Evolutionary conservation across 768 basidiomycete species (phyloP), one percentile per base, ranked within the genome.

Genomic region (Royoungia palumana): DNA sequence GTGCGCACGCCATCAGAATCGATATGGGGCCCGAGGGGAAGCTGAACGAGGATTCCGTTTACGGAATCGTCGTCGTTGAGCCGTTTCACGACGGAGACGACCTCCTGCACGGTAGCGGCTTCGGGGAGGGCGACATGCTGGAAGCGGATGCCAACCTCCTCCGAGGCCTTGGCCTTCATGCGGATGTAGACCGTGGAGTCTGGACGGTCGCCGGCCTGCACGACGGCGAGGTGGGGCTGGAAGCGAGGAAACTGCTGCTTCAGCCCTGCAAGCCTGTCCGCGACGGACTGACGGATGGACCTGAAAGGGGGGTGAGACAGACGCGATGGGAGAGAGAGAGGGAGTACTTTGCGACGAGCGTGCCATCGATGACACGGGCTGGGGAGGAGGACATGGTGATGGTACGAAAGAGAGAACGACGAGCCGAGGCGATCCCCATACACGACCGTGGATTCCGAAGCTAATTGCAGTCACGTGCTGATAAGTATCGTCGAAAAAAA

Each of bases 91-190:
- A 80, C 70, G 9, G 79, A 75, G 41, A 95, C 80, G 51, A 97
- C 76, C 48, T 90, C 81, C 35, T 87, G 82, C 50, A 88, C 82
- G 38, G 78, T 72, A n/a, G 81, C 75, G 40, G 82, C 80, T 36
- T 76, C 81, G n/a, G 85, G 76, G 16, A 93, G 67, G 43, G 74
- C 73, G 64, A 98, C 73, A 65, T 97, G 92, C 45, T 83, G 81
- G 68, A 89, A 87, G 50, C 77, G 80, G 72, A 98, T 89, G 50
- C 96, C 94, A 56, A 89, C 86, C 71, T 98, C 92, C 59, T 92
- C 83, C 11, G 94, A 89, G 11, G 96, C 96, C 69, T 94, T 97
- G 36, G 81, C 76, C 72, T 99, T 99, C 95, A 98, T 98, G 62
- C 92, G 91, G 57, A 99, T 85, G 70, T 99, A 99, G 35, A 86